phyloP scores from a whole-genome alignment of 306 rosid species.

The Heteromeles arbutifolia region DNA sequence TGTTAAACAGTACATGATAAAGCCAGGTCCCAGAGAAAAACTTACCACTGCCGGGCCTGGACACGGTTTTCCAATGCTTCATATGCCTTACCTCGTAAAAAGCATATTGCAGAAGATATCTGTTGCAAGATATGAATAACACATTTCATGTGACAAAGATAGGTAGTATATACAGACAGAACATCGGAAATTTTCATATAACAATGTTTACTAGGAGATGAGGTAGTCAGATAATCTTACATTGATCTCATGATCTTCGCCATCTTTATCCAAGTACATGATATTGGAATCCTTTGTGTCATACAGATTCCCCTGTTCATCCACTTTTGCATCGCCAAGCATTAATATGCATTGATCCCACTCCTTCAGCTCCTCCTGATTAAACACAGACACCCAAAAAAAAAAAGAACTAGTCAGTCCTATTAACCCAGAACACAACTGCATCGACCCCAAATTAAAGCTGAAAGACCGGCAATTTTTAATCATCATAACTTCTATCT shows the following conservation, averaged over 20 bases:
- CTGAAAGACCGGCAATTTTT: not conserved
- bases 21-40: conserved; percentile 9
- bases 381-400: not conserved
- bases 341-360: conserved; percentile 88
- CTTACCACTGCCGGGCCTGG: conserved; percentile 85
- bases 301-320: conserved; percentile 65
- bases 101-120: conserved; percentile 94
- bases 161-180: not conserved
- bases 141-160: not conserved
- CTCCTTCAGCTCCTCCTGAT: conserved; percentile 87
- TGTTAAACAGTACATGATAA: not conserved
- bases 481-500: too few relatives aligned
- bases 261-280: conserved; percentile 79
- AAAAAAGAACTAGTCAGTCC: not conserved
- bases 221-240: conserved; percentile 17
- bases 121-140: conserved; percentile 27
- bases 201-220: not conserved
- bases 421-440: not conserved
- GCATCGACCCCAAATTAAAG: not conserved
- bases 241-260: conserved; percentile 89
- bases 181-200: not conserved
- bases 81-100: conserved; percentile 82
- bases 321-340: conserved; percentile 80
- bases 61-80: conserved; percentile 91
- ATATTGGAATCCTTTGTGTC: conserved; percentile 57